Percentiles rank a stretch among this genome's conserved stretches.
phyloP scores from a whole-genome alignment of 1,284 basidiomycete species.

The Ceratobasidium theobromae region DNA sequence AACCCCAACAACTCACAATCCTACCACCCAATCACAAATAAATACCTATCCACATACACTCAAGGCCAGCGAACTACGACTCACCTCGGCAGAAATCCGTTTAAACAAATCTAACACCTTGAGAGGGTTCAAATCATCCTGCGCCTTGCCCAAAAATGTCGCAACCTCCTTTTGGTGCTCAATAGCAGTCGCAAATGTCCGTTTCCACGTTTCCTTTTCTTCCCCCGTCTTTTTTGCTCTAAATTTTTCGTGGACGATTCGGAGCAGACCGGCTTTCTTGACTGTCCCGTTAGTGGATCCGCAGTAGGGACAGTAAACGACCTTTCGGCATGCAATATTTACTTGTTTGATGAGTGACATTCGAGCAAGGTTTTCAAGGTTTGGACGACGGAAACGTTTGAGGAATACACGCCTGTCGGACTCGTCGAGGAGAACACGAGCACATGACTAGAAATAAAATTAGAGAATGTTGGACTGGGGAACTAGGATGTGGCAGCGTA shows the following conservation, averaged over 20 bases:
- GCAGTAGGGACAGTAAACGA: conserved; percentile 92
- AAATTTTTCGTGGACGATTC: conserved; percentile 98
- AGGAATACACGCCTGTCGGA: conserved; percentile 83
- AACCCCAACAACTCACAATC: conserved; percentile 95
- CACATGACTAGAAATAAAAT: conserved; percentile 70
- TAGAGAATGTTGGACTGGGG: background rate
- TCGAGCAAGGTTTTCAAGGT: conserved; percentile 92
- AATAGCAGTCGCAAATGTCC: conserved; percentile 80
- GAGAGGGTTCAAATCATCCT: conserved; percentile 93
- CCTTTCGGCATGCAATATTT: conserved; percentile 85
- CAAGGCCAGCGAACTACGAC: too few species aligned
- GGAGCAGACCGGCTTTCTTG: conserved; percentile 89
- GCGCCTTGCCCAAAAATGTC: conserved; percentile 85
- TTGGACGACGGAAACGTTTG: conserved; percentile 84
- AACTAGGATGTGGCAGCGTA: conserved; percentile 45
- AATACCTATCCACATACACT: too few species aligned
- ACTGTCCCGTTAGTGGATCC: conserved; percentile 92
- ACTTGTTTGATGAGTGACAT: conserved; percentile 87
- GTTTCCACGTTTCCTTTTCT: conserved; percentile 86
- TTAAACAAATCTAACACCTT: conserved; percentile 93
- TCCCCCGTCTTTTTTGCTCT: conserved; percentile 91
- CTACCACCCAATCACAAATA: conserved; percentile 44
- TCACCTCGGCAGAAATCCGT: conserved; percentile 87
- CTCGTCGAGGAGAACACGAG: conserved; percentile 89
- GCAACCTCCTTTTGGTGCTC: conserved; percentile 86